These are phyloP conservation scores for Hansenula lynferdii DNA, from an alignment of 1,139 yeast genomes.

Conservation along the genomic window DNA sequence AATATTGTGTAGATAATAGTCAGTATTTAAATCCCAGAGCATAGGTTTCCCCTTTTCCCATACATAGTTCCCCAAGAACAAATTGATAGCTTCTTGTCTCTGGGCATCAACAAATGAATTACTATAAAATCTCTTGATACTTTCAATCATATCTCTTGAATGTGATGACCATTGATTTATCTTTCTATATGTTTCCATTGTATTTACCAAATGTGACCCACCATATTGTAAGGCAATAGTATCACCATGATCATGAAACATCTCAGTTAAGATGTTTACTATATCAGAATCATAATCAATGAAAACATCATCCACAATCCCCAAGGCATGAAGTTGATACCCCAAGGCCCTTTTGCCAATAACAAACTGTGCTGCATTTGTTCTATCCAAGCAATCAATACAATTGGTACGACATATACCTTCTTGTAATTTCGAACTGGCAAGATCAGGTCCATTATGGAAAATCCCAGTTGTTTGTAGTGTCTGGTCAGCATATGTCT, in stretches of 20 bases:
- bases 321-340: conserved; percentile 73
- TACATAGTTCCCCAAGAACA: conserved; percentile 85
- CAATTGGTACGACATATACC: conserved; percentile 95
- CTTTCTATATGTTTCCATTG: conserved; percentile 94
- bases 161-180: conserved; percentile 98
- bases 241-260: conserved; percentile 97
- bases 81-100: conserved; percentile 92
- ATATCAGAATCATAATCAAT: conserved; percentile 93
- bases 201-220: conserved; percentile 93
- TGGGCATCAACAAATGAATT: conserved; percentile 96
- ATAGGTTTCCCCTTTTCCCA: conserved; percentile 73
- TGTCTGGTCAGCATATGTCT: conserved; percentile 68
- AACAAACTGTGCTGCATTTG: conserved; percentile 97
- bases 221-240: conserved; percentile 97
- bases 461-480: conserved; percentile 72
- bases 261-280: conserved; percentile 84
- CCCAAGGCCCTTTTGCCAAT: conserved; percentile 92
- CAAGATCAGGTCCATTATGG: conserved; percentile 67
- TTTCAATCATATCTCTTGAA: conserved; percentile 91
- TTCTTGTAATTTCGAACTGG: conserved; percentile 61
- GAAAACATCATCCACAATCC: conserved; percentile 58
- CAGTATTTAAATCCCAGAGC: conserved; percentile 91
- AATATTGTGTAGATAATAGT: conserved; percentile 77
- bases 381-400: conserved; percentile 91
- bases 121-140: conserved; percentile 88